These are phyloP conservation scores for Rhododendron griersonianum DNA, from an alignment of 148 eudicot genomes.

Conservation along the genomic window DNA sequence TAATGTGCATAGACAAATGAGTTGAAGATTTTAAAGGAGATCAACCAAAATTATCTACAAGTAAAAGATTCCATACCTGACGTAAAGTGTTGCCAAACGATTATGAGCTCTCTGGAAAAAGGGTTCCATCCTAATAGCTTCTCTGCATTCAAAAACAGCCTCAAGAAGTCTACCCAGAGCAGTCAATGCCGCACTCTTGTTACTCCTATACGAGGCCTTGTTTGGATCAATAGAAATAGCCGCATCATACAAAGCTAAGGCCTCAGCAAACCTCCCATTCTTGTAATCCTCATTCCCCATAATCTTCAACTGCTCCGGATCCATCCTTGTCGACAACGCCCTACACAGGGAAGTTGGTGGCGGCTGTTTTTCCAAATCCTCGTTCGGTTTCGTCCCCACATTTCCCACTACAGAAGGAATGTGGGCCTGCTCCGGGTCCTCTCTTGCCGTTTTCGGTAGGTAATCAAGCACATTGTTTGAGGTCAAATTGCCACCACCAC, in stretches of 20 bases:
- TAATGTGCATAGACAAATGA: background rate
- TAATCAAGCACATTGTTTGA: conserved; percentile 15
- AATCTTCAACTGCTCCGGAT: conserved; percentile 86
- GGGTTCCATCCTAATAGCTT: conserved; percentile 83
- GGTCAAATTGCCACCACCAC: conserved; percentile 18
- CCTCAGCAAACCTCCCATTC: conserved; percentile 86
- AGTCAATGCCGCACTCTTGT: conserved; percentile 85
- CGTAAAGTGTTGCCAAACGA: conserved; percentile 76
- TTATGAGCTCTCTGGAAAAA: conserved; percentile 84
- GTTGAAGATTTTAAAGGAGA: background rate
- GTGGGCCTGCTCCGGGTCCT: conserved; percentile 26
- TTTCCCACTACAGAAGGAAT: conserved; percentile 45
- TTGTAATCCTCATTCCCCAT: conserved; percentile 94
- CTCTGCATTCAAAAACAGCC: conserved; percentile 91
- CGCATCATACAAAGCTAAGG: conserved; percentile 82
- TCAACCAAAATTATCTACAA: background rate
- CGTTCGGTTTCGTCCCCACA: conserved; percentile 36
- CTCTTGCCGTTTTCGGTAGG: conserved; percentile 14
- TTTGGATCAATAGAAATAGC: conserved; percentile 84
- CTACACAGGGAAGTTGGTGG: conserved; percentile 52
- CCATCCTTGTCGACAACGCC: conserved; percentile 91
- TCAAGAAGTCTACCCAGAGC: conserved; percentile 87
- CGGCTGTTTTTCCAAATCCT: conserved; percentile 21
- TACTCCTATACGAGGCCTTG: conserved; percentile 86
- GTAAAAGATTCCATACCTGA: conserved; percentile 36